Base-by-base conservation (phyloP, 2,329 filamentous ascomycete species). In the Aspergillus flavus region DNA sequence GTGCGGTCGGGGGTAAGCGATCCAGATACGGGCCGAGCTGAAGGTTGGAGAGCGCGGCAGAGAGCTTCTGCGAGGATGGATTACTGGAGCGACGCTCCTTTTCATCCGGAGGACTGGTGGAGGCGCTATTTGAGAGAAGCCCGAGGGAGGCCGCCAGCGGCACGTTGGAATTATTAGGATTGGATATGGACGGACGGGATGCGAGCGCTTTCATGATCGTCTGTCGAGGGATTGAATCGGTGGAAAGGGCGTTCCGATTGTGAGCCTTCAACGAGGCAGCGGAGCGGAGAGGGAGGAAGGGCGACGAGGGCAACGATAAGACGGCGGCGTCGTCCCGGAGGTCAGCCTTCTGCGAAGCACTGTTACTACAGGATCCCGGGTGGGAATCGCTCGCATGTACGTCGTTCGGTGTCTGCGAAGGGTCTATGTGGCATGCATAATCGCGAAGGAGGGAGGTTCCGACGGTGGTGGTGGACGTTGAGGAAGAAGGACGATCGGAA, bases 121-220 rank as follows among this genome's bases (percentile, higher is more conserved):
- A 66, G 21, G 70, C 52, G 54, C 63, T 71, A 23, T 71, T 72
- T 60, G 83, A 85, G 58, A 89, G 77, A 79, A 92, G 85, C 63
- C 84, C 82, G 66, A 91, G 79, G 32, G 88, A 87, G 26, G 90
- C 84, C 56, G 87, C 83, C 74, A 89, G 85, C 59, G 89, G 85
- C 72, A 87, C 86, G 69, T 86, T 84, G 28, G 70, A 70, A 69
- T 85, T 84, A 45, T 65, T 74, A 70, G 83, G 85, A 72, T 85
- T 85, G 62, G 84, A 81, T 50, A 86, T 83, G 16, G 81, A 80
- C 21, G 81, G 77, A 43, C 81, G 78, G 28, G 91, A 93, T 61
- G 90, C 90, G 68, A 94, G 80, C 6, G 91, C 91, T 80, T 95
- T 94, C 82, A 94, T 87, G 72, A 93, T 88, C 61, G 92, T 94